Percentiles rank a stretch among this genome's conserved stretches.
These are phyloP conservation scores for Sarcodon sp. DNA, from an alignment of 768 basidiomycete genomes.

Conservation along the genomic window DNA sequence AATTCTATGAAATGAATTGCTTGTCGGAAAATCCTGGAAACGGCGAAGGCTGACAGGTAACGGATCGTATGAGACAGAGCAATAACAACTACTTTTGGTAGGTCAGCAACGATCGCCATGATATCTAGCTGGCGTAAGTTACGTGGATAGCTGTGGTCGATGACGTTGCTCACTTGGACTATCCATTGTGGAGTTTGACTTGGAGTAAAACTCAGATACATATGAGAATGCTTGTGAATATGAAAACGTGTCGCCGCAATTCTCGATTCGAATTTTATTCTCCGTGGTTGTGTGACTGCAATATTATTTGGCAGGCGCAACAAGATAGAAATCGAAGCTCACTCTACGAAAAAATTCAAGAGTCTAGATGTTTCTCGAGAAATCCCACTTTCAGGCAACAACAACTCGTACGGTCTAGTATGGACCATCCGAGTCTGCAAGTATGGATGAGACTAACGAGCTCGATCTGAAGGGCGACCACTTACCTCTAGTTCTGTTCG, in stretches of 20 bases:
- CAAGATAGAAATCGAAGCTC: slow-evolving; percentile 4
- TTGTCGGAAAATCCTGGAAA: slow-evolving; percentile 70
- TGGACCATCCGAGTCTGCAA: slow-evolving; percentile 78
- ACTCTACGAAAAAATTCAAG: slow-evolving; percentile 62
- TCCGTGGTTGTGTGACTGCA: slow-evolving; percentile 13
- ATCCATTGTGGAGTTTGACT: slow-evolving; percentile 22
- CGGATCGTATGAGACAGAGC: slow-evolving; percentile 63
- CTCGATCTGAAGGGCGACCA: background rate
- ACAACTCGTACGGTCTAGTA: slow-evolving; percentile 68
- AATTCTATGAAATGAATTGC: slow-evolving; percentile 74
- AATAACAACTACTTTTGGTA: slow-evolving; percentile 59
- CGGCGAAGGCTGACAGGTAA: slow-evolving; percentile 59
- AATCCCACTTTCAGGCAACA: slow-evolving; percentile 47
- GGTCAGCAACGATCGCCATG: slow-evolving; percentile 46
- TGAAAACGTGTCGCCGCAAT: slow-evolving; percentile 36
- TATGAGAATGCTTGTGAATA: slow-evolving; percentile 61
- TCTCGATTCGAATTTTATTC: slow-evolving; percentile 47
- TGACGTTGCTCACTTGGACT: background rate
- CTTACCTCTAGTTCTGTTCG: slow-evolving; percentile 79
- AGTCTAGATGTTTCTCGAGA: slow-evolving; percentile 67
- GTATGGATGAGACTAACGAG: slow-evolving; percentile 1
- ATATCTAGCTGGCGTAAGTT: slow-evolving; percentile 12
- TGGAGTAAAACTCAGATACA: slow-evolving; percentile 54
- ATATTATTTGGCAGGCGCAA: background rate
- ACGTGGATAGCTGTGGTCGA: background rate